These are phyloP conservation scores for Panicum hallii DNA, from an alignment of 202 grass and related monocot species.

Conservation along the genomic window DNA sequence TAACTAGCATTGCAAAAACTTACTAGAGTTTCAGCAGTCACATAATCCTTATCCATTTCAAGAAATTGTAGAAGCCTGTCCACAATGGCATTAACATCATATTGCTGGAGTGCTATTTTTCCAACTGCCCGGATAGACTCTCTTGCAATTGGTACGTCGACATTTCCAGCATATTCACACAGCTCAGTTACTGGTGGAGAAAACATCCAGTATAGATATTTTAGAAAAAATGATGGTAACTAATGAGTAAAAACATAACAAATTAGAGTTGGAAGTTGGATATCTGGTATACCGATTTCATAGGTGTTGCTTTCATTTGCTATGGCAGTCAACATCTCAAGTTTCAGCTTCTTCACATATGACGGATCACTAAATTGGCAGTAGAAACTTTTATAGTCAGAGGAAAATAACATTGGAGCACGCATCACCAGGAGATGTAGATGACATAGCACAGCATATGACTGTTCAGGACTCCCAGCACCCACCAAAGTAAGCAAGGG, in stretches of 20 bases:
- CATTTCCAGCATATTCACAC: slow-evolving; percentile 99
- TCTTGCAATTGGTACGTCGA: slow-evolving; percentile 92
- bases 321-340: slow-evolving; percentile 99
- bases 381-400: slow-evolving; percentile 99
- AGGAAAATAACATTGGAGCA: slow-evolving; percentile 96
- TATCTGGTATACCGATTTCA: slow-evolving; percentile 82
- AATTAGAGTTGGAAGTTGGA: slow-evolving; percentile 32
- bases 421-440: slow-evolving; percentile 96
- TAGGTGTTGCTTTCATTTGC: slow-evolving; percentile 99
- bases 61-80: slow-evolving; percentile 99
- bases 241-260: slow-evolving; percentile 38
- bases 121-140: slow-evolving; percentile 98
- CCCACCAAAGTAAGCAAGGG: slow-evolving; percentile 97
- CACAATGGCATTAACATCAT: slow-evolving; percentile 99
- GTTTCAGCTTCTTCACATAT: slow-evolving; percentile 99
- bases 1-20: slow-evolving; percentile 42
- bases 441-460: slow-evolving; percentile 96
- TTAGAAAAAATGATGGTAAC: slow-evolving; percentile 31
- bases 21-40: slow-evolving; percentile 98
- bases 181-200: slow-evolving; percentile 84
- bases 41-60: slow-evolving; percentile 99
- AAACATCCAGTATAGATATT: slow-evolving; percentile 14
- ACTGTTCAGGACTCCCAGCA: slow-evolving; percentile 98
- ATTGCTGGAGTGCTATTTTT: slow-evolving; percentile 98
- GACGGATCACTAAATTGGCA: slow-evolving; percentile 98